Evolutionary conservation across 352 stramenopile genomes (phyloP).

Genomic region (Peronosclerospora sorghi): DNA sequence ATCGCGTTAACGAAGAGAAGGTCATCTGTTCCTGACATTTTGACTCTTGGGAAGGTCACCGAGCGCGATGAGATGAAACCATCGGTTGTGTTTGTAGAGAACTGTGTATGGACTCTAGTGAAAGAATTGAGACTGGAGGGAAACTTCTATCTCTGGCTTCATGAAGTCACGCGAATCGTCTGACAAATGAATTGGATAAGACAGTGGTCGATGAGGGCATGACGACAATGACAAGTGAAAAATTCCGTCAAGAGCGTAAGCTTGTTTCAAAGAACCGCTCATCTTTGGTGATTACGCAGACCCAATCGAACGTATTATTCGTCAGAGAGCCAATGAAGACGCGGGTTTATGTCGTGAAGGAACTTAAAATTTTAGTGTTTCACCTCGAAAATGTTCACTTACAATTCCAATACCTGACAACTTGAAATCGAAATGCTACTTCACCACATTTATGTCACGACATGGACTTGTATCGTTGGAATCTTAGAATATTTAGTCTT

Average conservation of each 20-base stretch:
- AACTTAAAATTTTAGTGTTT: no score
- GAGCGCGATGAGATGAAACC: no score
- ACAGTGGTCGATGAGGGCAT: conserved; percentile 74
- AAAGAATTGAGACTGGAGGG: conserved; percentile 65
- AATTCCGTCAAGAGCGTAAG: conserved; percentile 59
- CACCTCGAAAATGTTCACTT: no score
- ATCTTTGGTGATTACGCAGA: conserved; percentile 92
- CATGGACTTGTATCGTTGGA: conserved; percentile 86
- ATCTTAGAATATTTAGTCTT: conserved; percentile 89
- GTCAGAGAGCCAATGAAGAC: conserved; percentile 53
- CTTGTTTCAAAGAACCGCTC: conserved; percentile 62
- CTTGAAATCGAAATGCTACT: no score
- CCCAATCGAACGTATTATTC: conserved; percentile 60
- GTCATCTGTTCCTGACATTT: no score
- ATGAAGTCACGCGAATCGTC: conserved; percentile 88
- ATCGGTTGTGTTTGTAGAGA: conserved; percentile 91
- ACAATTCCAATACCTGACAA: no score
- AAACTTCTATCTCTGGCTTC: conserved; percentile 88
- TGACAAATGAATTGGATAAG: conserved; percentile 84
- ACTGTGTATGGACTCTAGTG: conserved; percentile 87
- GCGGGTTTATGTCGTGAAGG: no score
- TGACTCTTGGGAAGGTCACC: no score
- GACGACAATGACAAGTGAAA: conserved; percentile 52
- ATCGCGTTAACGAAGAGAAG: no score
- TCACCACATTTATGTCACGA: no score